These are phyloP conservation scores for Suillus placidus DNA, from an alignment of 768 basidiomycete species.

Conservation along the genomic window DNA sequence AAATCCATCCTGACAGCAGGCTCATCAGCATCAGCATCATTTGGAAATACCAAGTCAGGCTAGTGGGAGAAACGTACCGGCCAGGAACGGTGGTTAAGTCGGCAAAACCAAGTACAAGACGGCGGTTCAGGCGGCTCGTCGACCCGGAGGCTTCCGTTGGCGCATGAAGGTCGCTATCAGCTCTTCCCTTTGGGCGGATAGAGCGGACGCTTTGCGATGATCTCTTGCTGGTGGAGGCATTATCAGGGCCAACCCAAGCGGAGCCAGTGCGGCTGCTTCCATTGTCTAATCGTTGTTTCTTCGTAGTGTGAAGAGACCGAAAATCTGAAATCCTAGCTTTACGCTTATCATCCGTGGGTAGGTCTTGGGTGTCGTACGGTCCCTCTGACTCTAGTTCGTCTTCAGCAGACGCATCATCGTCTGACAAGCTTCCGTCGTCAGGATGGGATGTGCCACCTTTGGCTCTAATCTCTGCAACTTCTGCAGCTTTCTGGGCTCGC, in stretches of 20 bases:
- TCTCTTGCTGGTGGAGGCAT: conserved; percentile 26
- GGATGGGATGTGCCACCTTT: conserved; percentile 30
- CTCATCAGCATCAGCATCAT: conserved; percentile 3
- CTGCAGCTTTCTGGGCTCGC: conserved; percentile 56
- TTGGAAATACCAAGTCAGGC: conserved; percentile 14
- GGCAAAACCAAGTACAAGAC: conserved; percentile 43
- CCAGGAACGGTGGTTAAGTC: conserved; percentile 63
- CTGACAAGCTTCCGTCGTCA: conserved; percentile 31
- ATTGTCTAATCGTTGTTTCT: conserved; percentile 27
- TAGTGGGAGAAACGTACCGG: conserved; percentile 48
- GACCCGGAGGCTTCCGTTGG: conserved; percentile 19
- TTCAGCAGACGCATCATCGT: conserved; percentile 35
- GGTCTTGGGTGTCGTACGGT: conserved; percentile 28
- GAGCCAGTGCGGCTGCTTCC: conserved; percentile 11
- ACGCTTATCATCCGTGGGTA: conserved; percentile 26
- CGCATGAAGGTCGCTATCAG: conserved; percentile 25
- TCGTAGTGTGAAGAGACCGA: conserved; percentile 22
- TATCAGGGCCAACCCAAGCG: conserved; percentile 18
- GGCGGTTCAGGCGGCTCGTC: conserved; percentile 27
- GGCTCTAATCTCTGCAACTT: conserved; percentile 50
- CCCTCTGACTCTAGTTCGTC: conserved; percentile 44
- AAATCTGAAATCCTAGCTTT: conserved; percentile 27
- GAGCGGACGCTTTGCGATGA: conserved; percentile 23
- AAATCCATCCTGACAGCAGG: conserved; percentile 52
- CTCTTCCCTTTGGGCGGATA: conserved; percentile 30